Base-by-base conservation (phyloP, 2,329 filamentous ascomycete genomes). In the Penicillium sp. region DNA sequence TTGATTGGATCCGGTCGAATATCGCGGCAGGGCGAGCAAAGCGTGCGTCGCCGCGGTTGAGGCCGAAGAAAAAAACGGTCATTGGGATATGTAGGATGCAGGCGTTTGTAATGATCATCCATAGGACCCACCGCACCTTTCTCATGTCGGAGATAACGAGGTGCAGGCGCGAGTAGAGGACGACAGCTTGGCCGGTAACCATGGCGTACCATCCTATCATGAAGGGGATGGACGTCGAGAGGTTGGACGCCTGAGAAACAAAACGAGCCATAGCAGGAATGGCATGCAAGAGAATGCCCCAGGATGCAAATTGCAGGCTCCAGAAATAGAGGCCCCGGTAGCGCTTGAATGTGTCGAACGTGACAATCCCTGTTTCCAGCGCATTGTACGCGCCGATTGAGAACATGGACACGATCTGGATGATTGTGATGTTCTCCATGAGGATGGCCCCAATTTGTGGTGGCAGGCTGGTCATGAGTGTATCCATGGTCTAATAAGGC, bases 151-250 rank as follows among this genome's bases (percentile, higher is more conserved):
- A 23, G 23, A 23, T 23, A 23, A 23, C 5, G 23, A 23, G 23
- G 23, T 23, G 23, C 23, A 23, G 67, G 11, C 76, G 68, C 1
- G 75, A 78, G 61, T 76, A 78, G 7, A 78, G 67, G 6, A 78
- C 76, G 3, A 78, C 56, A 6, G 72, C 69, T 61, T 78, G 74
- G 4, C 74, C 75, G 1, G 70, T 76, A 18, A 76, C 71, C 72
- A 76, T 75, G 16, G 63, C 61, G 52, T 69, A 73, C 73, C 73
- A 76, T 46, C 74, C 73, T 27, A 76, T 58, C 7, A 67, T 29
- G 14, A 55, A 57, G 7, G 38, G 35, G n/a, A 62, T 42, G 6
- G 30, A 47, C 44, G 41, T 39, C 4, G 48, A 16, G 7, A 59
- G 16, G 6, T 38, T 52, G 6, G 51, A 35, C 18, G 44, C 34